Conservation (phyloP, 495 filamentous ascomycete genomes). For the Barbatosphaeria neglecta region DNA sequence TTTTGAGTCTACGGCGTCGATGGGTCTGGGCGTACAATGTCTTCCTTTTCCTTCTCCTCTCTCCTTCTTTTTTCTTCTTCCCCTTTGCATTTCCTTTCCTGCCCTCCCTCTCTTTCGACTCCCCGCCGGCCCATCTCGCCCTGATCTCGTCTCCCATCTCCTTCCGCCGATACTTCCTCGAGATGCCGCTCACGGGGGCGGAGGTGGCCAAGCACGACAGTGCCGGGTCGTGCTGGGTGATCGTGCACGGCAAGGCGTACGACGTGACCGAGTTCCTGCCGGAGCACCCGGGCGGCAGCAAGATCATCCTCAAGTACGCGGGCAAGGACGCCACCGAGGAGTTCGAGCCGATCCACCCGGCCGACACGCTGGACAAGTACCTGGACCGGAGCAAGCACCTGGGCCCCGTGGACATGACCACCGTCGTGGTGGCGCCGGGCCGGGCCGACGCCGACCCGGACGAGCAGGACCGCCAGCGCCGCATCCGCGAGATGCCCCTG, state of each 20-base stretch:
- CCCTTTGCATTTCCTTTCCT: background rate
- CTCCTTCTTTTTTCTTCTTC: background rate
- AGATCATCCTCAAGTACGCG: conserved; percentile 76
- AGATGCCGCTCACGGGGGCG: conserved; percentile 41
- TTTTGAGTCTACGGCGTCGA: too few relatives aligned
- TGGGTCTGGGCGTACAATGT: background rate
- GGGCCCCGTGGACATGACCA: conserved; percentile 83
- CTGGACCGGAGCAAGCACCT: conserved; percentile 78
- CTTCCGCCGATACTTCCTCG: too few relatives aligned
- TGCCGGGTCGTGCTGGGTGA: conserved; percentile 66
- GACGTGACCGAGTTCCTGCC: conserved; percentile 68
- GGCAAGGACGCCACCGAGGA: conserved; percentile 79
- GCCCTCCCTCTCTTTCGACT: background rate
- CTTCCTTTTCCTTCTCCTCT: background rate
- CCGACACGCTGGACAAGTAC: conserved; percentile 69
- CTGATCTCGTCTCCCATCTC: too few relatives aligned
- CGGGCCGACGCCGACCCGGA: conserved; percentile 61
- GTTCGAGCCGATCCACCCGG: conserved; percentile 72
- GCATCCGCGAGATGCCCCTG: conserved; percentile 66
- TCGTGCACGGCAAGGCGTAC: conserved; percentile 61
- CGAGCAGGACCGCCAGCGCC: conserved; percentile 62
- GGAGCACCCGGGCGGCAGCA: conserved; percentile 65
- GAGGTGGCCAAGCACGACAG: conserved; percentile 59
- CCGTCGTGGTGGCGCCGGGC: conserved; percentile 63
- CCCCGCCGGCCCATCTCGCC: background rate